phyloP scores from a whole-genome alignment of 768 basidiomycete genomes.

The Boletus rufocinnamomeus region DNA sequence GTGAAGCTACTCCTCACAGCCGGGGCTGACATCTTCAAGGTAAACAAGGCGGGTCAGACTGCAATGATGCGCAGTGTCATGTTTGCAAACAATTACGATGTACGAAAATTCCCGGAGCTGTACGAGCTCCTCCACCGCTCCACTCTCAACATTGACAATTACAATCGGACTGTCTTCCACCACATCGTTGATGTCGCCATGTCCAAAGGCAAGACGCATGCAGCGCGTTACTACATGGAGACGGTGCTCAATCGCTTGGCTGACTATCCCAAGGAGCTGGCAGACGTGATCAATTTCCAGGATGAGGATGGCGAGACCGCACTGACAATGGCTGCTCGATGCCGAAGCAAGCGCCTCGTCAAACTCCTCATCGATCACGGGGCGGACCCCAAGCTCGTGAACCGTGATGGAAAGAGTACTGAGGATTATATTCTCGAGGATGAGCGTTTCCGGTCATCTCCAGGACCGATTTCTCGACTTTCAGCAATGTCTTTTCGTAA shows the following conservation, averaged over 20 bases:
- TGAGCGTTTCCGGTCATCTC: slow-evolving; percentile 93
- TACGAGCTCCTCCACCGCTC: slow-evolving; percentile 98
- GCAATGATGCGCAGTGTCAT: slow-evolving; percentile 98
- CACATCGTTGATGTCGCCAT: slow-evolving; percentile 97
- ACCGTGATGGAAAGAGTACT: slow-evolving; percentile 93
- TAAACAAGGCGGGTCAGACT: slow-evolving; percentile 96
- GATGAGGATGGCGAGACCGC: slow-evolving; percentile 99
- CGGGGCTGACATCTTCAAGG: slow-evolving; percentile 95
- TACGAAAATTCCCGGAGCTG: slow-evolving; percentile 96
- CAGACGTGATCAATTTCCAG: slow-evolving; percentile 98
- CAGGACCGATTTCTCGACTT: slow-evolving; percentile 69
- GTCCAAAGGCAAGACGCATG: slow-evolving; percentile 97
- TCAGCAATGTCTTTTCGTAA: slow-evolving; percentile 74
- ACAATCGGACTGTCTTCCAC: slow-evolving; percentile 96
- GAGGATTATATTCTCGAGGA: slow-evolving; percentile 99
- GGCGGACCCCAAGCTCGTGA: slow-evolving; percentile 92
- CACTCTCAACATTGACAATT: slow-evolving; percentile 97
- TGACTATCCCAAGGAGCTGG: slow-evolving; percentile 93
- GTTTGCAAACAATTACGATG: slow-evolving; percentile 99
- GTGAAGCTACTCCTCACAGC: slow-evolving; percentile 92
- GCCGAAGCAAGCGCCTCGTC: slow-evolving; percentile 92
- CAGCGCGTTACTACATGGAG: slow-evolving; percentile 99
- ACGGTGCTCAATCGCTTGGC: slow-evolving; percentile 83
- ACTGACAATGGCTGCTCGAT: slow-evolving; percentile 93
- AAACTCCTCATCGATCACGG: slow-evolving; percentile 95